Conservation (phyloP, 768 basidiomycete genomes). For the Pleurotus tuoliensis region DNA sequence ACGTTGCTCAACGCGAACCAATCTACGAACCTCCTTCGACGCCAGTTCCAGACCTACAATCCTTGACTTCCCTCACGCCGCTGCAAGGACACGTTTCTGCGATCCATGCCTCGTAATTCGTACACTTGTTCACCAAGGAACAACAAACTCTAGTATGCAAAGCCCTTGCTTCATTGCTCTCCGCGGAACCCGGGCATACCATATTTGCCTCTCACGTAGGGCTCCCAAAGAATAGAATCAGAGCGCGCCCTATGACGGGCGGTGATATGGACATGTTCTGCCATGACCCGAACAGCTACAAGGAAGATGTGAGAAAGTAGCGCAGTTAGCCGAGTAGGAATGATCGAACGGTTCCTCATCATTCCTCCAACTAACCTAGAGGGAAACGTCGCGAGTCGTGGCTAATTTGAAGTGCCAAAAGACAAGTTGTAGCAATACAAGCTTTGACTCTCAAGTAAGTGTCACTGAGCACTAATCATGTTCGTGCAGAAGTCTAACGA, state of each 20-base stretch:
- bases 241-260: not conserved
- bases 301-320: too few species aligned
- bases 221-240: conserved; percentile 25
- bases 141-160: conserved; percentile 37
- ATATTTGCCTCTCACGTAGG: conserved; percentile 41
- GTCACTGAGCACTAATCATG: too few species aligned
- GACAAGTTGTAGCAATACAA: too few species aligned
- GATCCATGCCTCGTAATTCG: conserved; percentile 48
- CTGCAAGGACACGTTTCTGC: conserved; percentile 42
- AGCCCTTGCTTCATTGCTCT: conserved; percentile 37
- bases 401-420: too few species aligned
- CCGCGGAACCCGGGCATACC: conserved; percentile 38
- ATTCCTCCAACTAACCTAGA: too few species aligned
- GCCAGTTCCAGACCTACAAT: conserved; percentile 20
- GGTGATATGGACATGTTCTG: conserved; percentile 23
- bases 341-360: too few species aligned
- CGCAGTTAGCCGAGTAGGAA: too few species aligned
- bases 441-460: too few species aligned
- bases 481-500: too few species aligned
- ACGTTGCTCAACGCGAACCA: conserved; percentile 31
- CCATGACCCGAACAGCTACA: conserved; percentile 34
- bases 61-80: conserved; percentile 37
- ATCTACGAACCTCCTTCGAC: conserved; percentile 19
- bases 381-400: too few species aligned
- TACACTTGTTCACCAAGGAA: conserved; percentile 45